A percentile compares a stretch with the other conserved stretches of the same genome.
Evolutionary conservation across 1,284 basidiomycete species (phyloP).

Genomic region (Kwoniella shivajii): DNA sequence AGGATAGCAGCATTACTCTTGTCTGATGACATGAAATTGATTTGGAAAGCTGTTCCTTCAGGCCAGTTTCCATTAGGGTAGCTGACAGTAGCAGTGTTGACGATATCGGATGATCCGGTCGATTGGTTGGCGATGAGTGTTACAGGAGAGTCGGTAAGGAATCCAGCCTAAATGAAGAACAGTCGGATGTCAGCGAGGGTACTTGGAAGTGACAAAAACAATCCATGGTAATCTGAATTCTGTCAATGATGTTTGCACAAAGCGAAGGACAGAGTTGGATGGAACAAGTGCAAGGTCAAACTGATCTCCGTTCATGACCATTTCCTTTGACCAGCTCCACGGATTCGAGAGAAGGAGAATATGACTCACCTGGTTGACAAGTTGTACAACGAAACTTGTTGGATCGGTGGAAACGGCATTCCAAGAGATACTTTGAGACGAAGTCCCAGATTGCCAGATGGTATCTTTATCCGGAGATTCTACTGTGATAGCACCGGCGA

Average conservation of each 20-base stretch:
- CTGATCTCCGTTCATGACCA: not conserved
- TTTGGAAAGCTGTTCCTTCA: constrained; percentile 56
- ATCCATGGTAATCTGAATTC: no score
- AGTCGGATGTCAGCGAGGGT: not conserved
- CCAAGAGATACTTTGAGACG: constrained; percentile 67
- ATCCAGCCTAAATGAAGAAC: constrained; percentile 29
- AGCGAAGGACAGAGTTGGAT: not conserved
- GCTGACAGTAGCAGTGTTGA: constrained; percentile 31
- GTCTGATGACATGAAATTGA: constrained; percentile 66
- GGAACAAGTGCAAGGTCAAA: not conserved
- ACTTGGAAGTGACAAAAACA: constrained; percentile 20
- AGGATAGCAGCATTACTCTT: constrained; percentile 52
- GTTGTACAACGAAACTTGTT: constrained; percentile 66
- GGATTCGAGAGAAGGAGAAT: no score
- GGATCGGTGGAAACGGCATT: constrained; percentile 66
- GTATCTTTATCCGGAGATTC: constrained; percentile 58
- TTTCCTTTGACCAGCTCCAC: no score
- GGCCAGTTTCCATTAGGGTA: constrained; percentile 45
- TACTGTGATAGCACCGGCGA: constrained; percentile 64
- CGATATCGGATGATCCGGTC: constrained; percentile 34
- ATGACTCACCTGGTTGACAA: constrained; percentile 64
- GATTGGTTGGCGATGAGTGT: constrained; percentile 41
- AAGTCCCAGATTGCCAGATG: constrained; percentile 61
- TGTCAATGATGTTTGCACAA: no score
- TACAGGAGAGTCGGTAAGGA: constrained; percentile 41